Base-by-base conservation (phyloP, 768 basidiomycete species). In the Atractiella rhizophila region DNA sequence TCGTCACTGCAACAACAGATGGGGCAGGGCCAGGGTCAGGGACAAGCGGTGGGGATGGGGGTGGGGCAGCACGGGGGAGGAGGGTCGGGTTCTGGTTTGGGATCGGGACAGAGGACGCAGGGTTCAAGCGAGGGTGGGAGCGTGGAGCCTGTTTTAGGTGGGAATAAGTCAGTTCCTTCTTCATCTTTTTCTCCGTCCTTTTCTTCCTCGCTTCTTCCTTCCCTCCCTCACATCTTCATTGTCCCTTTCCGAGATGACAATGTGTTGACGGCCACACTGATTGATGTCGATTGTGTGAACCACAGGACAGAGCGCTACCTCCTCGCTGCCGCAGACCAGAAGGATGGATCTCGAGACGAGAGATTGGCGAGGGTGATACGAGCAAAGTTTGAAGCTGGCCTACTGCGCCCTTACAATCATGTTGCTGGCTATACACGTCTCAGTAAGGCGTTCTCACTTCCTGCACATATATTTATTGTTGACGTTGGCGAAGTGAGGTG, bases 351-450 rank as follows among this genome's bases (percentile, higher is more conserved):
- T 19, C 66, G 88, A 31, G 78, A 86, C 50, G 80, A 88, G 50
- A 71, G 86, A 1, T 60, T 96, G 37, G 79, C 75, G 49, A 68
- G 78, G 43, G 88, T 94, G 48, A 96, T 94, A 50, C 69, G 77
- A 49, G 82, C 79, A 53, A 96, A 94, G 60, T 94, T 91, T 59
- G 86, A 96, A 54, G 88, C 88, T 2, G 88, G 86, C 0, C 58
- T 96, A 31, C 61, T 94, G 48, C 85, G 81, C 54, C 88, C 88
- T 3, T 91, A 88, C 53, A 86, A 94, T 59, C 91, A 94, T 50
- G 82, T 85, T 37, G 85, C 85, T 54, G 88, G 88, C 0, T 96
- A 94, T 52, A 76, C 81, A 12, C 65, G 86, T 45, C 60, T 94
- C 48, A 78, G 74, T 40, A 68, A 78, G 42, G 56, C 16, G 68